These are phyloP conservation scores for Penicillium thymicola DNA, from an alignment of 2,329 filamentous ascomycete species.

Conservation along the genomic window DNA sequence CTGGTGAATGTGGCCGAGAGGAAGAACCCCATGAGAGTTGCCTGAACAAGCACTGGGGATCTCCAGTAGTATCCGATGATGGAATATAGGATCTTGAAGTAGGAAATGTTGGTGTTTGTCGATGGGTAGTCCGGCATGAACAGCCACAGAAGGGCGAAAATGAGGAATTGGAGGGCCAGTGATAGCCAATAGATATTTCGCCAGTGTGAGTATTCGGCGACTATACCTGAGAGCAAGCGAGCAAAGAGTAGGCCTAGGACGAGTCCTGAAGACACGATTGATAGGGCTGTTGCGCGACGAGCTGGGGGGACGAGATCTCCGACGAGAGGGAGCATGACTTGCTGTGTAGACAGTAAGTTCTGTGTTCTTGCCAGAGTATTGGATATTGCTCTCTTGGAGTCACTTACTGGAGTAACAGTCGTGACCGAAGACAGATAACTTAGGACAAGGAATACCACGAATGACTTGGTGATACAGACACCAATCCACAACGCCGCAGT, in stretches of 20 bases:
- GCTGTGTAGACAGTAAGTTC: conserved; percentile 25
- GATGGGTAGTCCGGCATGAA: conserved; percentile 80
- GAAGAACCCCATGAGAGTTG: conserved; percentile 64
- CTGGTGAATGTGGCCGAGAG: conserved; percentile 60
- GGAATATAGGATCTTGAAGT: conserved; percentile 61
- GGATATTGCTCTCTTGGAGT: background rate
- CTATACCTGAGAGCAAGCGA: conserved; percentile 69
- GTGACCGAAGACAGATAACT: conserved; percentile 73
- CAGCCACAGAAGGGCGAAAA: conserved; percentile 63
- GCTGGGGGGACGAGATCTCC: conserved; percentile 71
- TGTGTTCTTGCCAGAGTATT: no score
- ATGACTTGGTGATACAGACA: conserved; percentile 65
- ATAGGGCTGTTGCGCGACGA: conserved; percentile 65
- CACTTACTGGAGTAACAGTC: conserved; percentile 65
- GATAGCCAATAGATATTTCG: conserved; percentile 76
- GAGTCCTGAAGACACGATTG: conserved; percentile 71
- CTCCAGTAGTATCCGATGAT: conserved; percentile 63
- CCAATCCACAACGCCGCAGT: conserved; percentile 68
- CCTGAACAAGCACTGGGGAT: conserved; percentile 68
- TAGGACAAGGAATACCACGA: conserved; percentile 63
- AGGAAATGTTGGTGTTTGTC: conserved; percentile 65
- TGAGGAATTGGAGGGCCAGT: conserved; percentile 66
- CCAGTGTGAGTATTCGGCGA: conserved; percentile 72
- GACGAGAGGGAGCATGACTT: conserved; percentile 75
- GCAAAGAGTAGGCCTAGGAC: conserved; percentile 74